Evolutionary conservation across 208 protist genomes (phyloP).

Genomic region (Acanthamoeba healyi): DNA sequence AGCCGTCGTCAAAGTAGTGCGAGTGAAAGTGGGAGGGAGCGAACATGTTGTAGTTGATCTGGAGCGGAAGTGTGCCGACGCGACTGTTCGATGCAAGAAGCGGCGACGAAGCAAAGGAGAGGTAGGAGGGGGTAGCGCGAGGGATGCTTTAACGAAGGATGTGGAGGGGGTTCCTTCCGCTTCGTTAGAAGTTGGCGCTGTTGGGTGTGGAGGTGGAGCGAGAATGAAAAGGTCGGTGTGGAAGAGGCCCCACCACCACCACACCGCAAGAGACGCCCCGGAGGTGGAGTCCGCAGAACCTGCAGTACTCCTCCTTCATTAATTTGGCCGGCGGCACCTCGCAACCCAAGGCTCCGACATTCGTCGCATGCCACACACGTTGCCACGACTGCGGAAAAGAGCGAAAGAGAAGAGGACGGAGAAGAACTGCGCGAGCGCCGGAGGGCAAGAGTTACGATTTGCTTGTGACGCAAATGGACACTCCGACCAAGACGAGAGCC

Average conservation of each 20-base stretch:
- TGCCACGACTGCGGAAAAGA: not conserved
- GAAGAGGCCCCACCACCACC: too few relatives aligned
- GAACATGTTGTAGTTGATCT: not conserved
- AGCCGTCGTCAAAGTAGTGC: slow-evolving; percentile 67
- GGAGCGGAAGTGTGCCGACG: too few relatives aligned
- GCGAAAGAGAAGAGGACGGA: not conserved
- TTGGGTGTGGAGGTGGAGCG: not conserved
- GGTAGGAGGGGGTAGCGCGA: too few relatives aligned
- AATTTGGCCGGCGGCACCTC: not conserved
- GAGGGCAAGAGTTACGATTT: too few relatives aligned
- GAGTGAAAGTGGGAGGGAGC: slow-evolving; percentile 17
- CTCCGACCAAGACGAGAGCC: slow-evolving; percentile 33
- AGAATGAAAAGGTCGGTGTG: not conserved
- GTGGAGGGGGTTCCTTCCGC: not conserved
- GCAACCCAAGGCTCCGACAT: not conserved
- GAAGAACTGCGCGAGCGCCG: too few relatives aligned
- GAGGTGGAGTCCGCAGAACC: slow-evolving; percentile 16
- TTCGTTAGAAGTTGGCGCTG: not conserved
- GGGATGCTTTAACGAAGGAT: not conserved
- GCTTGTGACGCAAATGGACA: slow-evolving; percentile 61
- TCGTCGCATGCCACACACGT: not conserved
- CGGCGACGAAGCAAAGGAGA: too few relatives aligned
- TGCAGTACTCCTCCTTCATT: not conserved
- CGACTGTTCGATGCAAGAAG: too few relatives aligned
- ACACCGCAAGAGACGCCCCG: too few relatives aligned